Evolutionary conservation across 768 basidiomycete species (phyloP), one percentile per base, ranked within the genome.

Genomic region (Coprinellus aureogranulatus): DNA sequence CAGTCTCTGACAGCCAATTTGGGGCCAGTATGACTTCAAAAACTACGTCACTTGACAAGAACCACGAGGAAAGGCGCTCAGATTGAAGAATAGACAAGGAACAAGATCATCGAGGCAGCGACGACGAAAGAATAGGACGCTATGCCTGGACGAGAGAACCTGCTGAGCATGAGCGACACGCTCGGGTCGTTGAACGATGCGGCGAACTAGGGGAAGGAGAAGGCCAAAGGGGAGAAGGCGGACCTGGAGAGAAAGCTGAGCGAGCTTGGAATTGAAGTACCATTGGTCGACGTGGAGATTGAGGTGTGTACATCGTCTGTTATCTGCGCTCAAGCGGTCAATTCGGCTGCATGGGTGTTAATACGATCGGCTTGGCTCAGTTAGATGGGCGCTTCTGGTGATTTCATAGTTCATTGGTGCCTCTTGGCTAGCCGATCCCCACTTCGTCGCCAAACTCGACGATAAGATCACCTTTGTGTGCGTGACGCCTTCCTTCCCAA

Each of bases 381-480:
- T n/a, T n/a, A n/a, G n/a, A 30, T 44, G 20, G 47, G 28, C 27
- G 57, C 10, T 45, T 22, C 16, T 52, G 51, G 23, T 28, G 49
- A 22, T 57, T 11, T 20, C 12, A 2, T 53, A 87, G 82, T 90
- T 91, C 56, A 88, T 90, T 47, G 85, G 87, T 2, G 89, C 89
- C 4, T 81, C 81, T 16, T 81, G 80, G 1, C 66, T 92, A 25
- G 83, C 84, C 0, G 86, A 90, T 71, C 88, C 89, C 4, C 90
- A 88, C 63, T 88, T 91, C 64, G 76, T 84, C 18, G 88, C 88
- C 10, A 82, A 78, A 56, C 68, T 90, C 39, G 88, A 91, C 66
- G 72, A 80, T 54, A 75, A 75, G 54, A 70, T 90, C n/a, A 78
- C 81, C 8, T 87, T 85, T 63, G 81, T 85, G 88, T 85, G 62